Conservation (phyloP, 208 protist genomes). For the Crithidia thermophila region DNA sequence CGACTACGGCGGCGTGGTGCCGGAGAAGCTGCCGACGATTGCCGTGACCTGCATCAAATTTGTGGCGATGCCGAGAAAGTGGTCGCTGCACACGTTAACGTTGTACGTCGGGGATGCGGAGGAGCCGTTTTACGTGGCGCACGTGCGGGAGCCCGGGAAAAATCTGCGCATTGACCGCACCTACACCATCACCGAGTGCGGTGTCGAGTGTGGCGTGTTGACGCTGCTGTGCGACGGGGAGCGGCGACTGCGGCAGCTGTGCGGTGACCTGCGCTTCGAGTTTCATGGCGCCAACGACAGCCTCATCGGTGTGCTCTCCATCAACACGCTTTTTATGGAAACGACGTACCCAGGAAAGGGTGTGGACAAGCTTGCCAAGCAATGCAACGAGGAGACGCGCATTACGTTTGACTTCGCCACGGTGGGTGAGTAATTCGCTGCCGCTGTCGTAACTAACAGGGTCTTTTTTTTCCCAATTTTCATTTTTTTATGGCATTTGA, state of each 20-base stretch:
- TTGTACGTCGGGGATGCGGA: constrained; percentile 21
- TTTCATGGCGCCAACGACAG: constrained; percentile 22
- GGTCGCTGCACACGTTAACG: constrained; percentile 30
- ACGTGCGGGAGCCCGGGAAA: constrained; percentile 9
- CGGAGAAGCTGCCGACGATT: constrained; percentile 32
- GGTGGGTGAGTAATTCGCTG: background rate
- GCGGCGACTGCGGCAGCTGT: constrained; percentile 6
- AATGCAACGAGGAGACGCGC: constrained; percentile 26
- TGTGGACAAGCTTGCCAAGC: constrained; percentile 54
- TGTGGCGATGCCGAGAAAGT: constrained; percentile 16
- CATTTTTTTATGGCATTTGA: background rate
- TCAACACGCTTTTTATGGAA: constrained; percentile 62
- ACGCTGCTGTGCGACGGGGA: constrained; percentile 18
- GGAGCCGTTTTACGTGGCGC: constrained; percentile 11
- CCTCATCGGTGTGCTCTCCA: constrained; percentile 39
- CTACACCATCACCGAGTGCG: constrained; percentile 9
- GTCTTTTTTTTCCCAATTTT: background rate
- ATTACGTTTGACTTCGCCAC: constrained; percentile 31
- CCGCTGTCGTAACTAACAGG: background rate
- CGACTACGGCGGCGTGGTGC: constrained; percentile 46
- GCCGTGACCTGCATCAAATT: constrained; percentile 35
- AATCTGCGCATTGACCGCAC: background rate
- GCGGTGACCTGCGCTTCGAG: constrained; percentile 41
- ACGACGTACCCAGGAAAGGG: constrained; percentile 27
- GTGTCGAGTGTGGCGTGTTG: constrained; percentile 19